phyloP scores from a whole-genome alignment of 75 land plant genomes.

The Selaginella tamariscina region DNA sequence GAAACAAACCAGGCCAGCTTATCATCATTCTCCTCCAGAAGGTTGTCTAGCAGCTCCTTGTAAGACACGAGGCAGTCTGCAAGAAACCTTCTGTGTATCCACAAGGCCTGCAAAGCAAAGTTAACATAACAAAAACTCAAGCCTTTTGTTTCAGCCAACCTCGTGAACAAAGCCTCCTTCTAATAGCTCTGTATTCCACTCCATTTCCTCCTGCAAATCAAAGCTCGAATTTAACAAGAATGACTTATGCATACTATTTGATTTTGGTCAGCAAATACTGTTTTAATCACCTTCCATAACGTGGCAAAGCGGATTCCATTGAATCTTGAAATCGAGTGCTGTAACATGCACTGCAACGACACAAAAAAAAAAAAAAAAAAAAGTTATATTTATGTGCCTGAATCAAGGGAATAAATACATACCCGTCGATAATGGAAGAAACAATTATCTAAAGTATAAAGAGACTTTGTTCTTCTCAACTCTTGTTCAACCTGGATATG shows the following conservation, averaged over 20 bases:
- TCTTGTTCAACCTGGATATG: constrained; percentile 39
- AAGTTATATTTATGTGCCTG: not conserved
- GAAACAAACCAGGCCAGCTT: not conserved
- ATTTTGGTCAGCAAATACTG: not conserved
- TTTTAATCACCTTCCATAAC: constrained; percentile 19
- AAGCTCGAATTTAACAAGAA: too few relatives aligned
- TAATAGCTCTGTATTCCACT: constrained; percentile 39
- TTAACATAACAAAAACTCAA: not conserved
- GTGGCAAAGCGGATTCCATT: constrained; percentile 5
- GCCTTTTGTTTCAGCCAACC: not conserved
- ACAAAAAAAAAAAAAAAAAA: not conserved
- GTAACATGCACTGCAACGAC: not conserved
- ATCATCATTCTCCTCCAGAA: not conserved
- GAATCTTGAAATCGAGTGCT: not conserved
- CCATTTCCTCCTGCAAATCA: constrained; percentile 43
- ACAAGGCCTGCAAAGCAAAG: not conserved
- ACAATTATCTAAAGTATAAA: constrained; percentile 60
- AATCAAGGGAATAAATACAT: not conserved
- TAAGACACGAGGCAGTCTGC: not conserved
- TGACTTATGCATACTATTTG: too few relatives aligned
- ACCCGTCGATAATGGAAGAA: constrained; percentile 73
- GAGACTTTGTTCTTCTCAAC: constrained; percentile 33
- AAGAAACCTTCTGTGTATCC: not conserved
- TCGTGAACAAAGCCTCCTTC: not conserved
- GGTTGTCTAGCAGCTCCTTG: not conserved